Base-by-base conservation (phyloP, 192 early-diverging fungal genomes). In the Rhizophagus prolifer region DNA sequence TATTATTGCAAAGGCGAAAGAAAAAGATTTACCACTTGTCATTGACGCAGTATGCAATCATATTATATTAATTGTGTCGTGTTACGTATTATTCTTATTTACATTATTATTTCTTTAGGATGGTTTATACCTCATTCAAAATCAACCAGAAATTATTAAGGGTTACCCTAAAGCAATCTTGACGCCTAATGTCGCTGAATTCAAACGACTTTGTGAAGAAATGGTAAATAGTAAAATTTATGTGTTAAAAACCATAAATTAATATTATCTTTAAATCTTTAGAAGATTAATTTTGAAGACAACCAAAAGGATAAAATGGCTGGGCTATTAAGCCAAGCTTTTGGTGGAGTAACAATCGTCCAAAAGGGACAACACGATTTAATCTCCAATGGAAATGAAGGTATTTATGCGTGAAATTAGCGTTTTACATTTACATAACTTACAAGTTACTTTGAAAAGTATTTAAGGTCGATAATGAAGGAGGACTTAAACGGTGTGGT, bases 121-220 rank as follows among this genome's bases (percentile, higher is more conserved):
- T 85, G 95, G 90, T 1, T 83, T 98, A 44, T 94, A 83, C 58
- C 73, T 97, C 0, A 83, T 98, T 16, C 89, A 92, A 74, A 80
- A 91, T 8, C 67, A 90, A 4, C 95, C 96, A 0, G 88, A 87
- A 0, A 46, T 95, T 23, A 80, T 99, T 14, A 70, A 87, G 34
- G 92, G 91, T 3, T 97, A 96, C 79, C 54, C 62, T 9, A 84
- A 88, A 12, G 91, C 90, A 2, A 88, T 98, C 13, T 71, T 98
- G 62, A 97, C 97, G 4, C 97, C 95, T 6, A 98, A 98, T 80
- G 78, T 90, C 14, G 91, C 90, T 26, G 97, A 98, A 83, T 97
- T 96, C 77, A 82, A 80, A 19, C 82, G 94, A 0, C 86, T 97
- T 21, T 94, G 92, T 83, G 85, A 90, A 25, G 79, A 83, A 4